Conservation (phyloP, 169 alveolate genomes). For the Theileria orientalis region DNA sequence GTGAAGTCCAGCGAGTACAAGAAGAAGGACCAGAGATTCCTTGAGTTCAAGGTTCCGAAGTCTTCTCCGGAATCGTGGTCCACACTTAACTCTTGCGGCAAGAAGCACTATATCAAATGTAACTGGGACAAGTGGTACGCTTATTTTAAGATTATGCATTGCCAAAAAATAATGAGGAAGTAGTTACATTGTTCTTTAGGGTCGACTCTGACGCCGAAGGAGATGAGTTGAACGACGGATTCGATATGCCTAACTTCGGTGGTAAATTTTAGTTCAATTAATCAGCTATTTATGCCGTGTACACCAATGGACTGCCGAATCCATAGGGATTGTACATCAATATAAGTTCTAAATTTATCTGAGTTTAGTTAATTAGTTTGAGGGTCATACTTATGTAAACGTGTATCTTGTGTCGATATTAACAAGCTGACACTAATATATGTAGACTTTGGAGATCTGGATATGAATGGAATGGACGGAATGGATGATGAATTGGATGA, state of each 20-base stretch:
- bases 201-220: slow-evolving; percentile 79
- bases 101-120: slow-evolving; percentile 76
- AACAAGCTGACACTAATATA: background rate
- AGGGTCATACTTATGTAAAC: background rate
- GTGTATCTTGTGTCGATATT: background rate
- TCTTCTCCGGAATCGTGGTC: slow-evolving; percentile 74
- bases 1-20: slow-evolving; percentile 68
- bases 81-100: slow-evolving; percentile 73
- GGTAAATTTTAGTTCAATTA: no score
- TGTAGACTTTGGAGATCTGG: slow-evolving; percentile 65
- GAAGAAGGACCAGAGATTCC: slow-evolving; percentile 63
- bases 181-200: slow-evolving; percentile 1
- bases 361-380: no score
- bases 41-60: slow-evolving; percentile 71
- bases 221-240: slow-evolving; percentile 65
- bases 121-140: slow-evolving; percentile 77
- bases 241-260: slow-evolving; percentile 76
- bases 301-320: background rate
- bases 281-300: background rate
- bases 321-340: slow-evolving; percentile 41
- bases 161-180: background rate
- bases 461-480: slow-evolving; percentile 58
- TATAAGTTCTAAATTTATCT: slow-evolving; percentile 49
- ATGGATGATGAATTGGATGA: slow-evolving; percentile 59
- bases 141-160: background rate